These are phyloP conservation scores for Penicillium steckii DNA, from an alignment of 495 filamentous ascomycete genomes.

Conservation along the genomic window DNA sequence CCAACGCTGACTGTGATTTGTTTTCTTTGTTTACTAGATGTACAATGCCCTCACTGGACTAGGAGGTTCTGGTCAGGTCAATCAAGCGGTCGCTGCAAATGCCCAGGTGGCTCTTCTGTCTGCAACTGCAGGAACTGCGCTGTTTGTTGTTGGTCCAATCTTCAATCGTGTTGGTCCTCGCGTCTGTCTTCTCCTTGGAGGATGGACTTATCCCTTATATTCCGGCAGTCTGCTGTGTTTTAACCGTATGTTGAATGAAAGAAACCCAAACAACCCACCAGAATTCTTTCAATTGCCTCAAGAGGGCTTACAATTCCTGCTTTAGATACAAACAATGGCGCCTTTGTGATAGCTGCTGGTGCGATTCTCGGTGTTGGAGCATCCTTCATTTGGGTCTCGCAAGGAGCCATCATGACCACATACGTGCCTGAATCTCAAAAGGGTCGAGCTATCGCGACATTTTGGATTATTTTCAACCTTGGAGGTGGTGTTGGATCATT, in stretches of 20 bases:
- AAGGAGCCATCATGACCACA: constrained; percentile 58
- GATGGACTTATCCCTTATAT: constrained; percentile 45
- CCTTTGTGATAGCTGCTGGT: constrained; percentile 69
- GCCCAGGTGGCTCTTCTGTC: constrained; percentile 41
- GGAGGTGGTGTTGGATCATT: constrained; percentile 50
- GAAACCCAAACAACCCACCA: too few relatives aligned
- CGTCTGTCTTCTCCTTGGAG: constrained; percentile 39
- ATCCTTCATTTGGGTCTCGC: constrained; percentile 51
- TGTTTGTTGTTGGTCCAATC: constrained; percentile 44
- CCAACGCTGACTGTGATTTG: neutral
- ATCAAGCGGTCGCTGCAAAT: constrained; percentile 41
- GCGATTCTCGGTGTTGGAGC: constrained; percentile 51
- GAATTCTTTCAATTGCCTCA: too few relatives aligned
- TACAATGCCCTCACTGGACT: constrained; percentile 70
- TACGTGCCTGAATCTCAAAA: constrained; percentile 50
- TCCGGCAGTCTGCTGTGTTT: constrained; percentile 41
- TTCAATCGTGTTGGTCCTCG: constrained; percentile 42
- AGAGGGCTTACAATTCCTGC: neutral
- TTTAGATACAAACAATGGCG: constrained; percentile 65
- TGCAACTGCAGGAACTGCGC: constrained; percentile 38
- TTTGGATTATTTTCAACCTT: constrained; percentile 58
- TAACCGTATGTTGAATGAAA: constrained; percentile 25
- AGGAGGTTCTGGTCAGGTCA: constrained; percentile 53
- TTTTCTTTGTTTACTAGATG: constrained; percentile 33
- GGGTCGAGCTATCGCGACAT: constrained; percentile 49